Base-by-base conservation (phyloP, 2,329 filamentous ascomycete genomes). In the Fusarium globosum region DNA sequence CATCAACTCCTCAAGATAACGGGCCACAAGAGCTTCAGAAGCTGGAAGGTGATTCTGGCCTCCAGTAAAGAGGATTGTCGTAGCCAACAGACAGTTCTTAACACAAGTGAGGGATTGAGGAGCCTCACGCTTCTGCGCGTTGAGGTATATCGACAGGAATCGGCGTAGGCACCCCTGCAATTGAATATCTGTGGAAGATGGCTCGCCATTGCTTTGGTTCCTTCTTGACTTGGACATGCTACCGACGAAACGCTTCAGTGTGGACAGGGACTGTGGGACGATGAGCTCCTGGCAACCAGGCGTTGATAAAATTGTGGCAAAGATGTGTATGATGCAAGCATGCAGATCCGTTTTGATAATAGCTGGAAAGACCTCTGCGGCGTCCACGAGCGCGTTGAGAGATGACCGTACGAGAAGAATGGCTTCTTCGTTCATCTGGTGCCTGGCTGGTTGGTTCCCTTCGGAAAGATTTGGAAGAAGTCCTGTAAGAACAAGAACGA, bases 321-420 rank as follows among this genome's bases (percentile, higher is more conserved):
- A 98, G 62, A 98, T 97, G 84, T 99, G 95, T 56, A 99, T 89
- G 75, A 98, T 97, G 79, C 96, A 98, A 43, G 96, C 96, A 79
- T 98, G 95, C 12, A 99, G 88, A 81, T 99, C 96, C 15, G 95
- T 96, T 80, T 96, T 96, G 85, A 99, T 99, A 77, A 99, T 95
- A 5, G 94, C 91, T 0, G 97, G 97, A 83, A 99, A 99, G 21
- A 98, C 95, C 70, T 97, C 94, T 12, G 96, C 95, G 2, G 96
- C 95, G 79, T 98, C 94, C 7, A 98, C 96, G 4, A 99, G 89
- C 3, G 96, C 94, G 68, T 95, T 93, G 4, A 99, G 87, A 2
- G 94, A 92, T 4, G 93, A 91, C 30, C 91, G 91, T 56, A 98
- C 90, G 7, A 99, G 89, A 5, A 92, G 86, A 23, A 97, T 89